Conservation (phyloP, 768 basidiomycete species). For the Leucosporidium scottii region DNA sequence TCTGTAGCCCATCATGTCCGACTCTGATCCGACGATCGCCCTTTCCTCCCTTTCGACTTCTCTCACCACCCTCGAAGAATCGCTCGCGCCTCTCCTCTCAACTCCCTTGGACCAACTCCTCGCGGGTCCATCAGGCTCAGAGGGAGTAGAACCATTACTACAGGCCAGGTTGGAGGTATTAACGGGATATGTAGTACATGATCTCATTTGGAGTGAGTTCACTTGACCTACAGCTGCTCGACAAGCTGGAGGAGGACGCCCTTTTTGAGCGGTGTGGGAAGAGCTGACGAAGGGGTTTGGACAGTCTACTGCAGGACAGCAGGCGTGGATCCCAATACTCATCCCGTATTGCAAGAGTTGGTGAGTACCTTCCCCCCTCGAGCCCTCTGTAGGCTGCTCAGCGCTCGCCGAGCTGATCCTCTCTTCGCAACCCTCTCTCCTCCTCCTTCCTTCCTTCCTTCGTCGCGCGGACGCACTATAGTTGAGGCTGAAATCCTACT, state of each 20-base stretch:
- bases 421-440: no score
- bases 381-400: neutral
- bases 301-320: conserved; percentile 72
- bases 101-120: conserved; percentile 54
- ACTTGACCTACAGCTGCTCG: conserved; percentile 6
- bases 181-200: conserved; percentile 74
- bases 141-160: conserved; percentile 62
- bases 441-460: neutral
- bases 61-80: neutral
- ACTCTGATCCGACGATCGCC: neutral
- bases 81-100: neutral
- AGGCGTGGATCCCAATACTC: conserved; percentile 70
- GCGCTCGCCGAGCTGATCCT: neutral
- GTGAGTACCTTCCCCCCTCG: conserved; percentile 42
- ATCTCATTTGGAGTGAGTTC: conserved; percentile 66
- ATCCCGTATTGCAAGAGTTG: conserved; percentile 67
- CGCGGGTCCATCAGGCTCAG: conserved; percentile 51
- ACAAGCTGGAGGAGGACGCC: neutral
- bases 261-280: neutral
- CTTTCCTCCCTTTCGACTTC: neutral
- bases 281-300: neutral
- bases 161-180: conserved; percentile 75
- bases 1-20: neutral
- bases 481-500: conserved; percentile 72
- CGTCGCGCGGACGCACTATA: neutral